These are phyloP conservation scores for Colletotrichum eremochloae DNA, from an alignment of 2,329 filamentous ascomycete species.

Conservation along the genomic window DNA sequence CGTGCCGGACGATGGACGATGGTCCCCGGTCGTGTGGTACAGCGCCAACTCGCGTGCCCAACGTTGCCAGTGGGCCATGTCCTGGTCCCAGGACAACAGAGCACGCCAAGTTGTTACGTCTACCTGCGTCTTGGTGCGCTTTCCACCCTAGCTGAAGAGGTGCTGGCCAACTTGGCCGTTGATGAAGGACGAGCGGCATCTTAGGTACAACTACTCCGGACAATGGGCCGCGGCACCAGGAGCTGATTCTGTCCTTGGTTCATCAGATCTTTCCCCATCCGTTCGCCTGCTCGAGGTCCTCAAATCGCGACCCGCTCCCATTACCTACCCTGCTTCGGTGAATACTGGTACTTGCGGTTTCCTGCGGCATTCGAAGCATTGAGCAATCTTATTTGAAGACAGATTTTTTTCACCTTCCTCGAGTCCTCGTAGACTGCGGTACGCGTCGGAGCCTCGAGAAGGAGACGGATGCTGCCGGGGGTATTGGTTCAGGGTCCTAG, in stretches of 20 bases:
- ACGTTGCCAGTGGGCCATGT: slow-evolving; percentile 32
- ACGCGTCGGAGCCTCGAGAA: slow-evolving; percentile 23
- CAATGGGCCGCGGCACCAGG: slow-evolving; percentile 14
- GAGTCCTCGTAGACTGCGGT: slow-evolving; percentile 24
- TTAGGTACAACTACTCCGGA: not conserved
- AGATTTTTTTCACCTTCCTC: slow-evolving; percentile 8
- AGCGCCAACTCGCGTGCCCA: slow-evolving; percentile 37
- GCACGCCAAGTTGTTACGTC: not conserved
- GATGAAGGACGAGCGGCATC: slow-evolving; percentile 12
- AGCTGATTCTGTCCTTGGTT: slow-evolving; percentile 27
- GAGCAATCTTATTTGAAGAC: slow-evolving; percentile 18
- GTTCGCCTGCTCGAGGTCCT: slow-evolving; percentile 26
- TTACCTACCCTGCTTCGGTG: slow-evolving; percentile 13
- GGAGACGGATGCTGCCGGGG: slow-evolving; percentile 2
- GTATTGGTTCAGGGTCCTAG: slow-evolving; percentile 16
- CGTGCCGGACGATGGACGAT: slow-evolving; percentile 15
- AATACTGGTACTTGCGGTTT: slow-evolving; percentile 24
- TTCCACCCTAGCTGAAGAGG: not conserved
- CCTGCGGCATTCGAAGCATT: slow-evolving; percentile 13
- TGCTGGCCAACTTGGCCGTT: not conserved
- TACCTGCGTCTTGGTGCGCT: slow-evolving; percentile 1
- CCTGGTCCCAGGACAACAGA: slow-evolving; percentile 16
- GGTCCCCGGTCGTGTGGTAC: slow-evolving; percentile 28
- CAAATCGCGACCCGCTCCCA: slow-evolving; percentile 21
- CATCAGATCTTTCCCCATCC: slow-evolving; percentile 39